A percentile compares a stretch with the other conserved stretches of the same genome.
These are phyloP conservation scores for Chenopodium formosanum DNA, from an alignment of 148 eudicot species.

Conservation along the genomic window DNA sequence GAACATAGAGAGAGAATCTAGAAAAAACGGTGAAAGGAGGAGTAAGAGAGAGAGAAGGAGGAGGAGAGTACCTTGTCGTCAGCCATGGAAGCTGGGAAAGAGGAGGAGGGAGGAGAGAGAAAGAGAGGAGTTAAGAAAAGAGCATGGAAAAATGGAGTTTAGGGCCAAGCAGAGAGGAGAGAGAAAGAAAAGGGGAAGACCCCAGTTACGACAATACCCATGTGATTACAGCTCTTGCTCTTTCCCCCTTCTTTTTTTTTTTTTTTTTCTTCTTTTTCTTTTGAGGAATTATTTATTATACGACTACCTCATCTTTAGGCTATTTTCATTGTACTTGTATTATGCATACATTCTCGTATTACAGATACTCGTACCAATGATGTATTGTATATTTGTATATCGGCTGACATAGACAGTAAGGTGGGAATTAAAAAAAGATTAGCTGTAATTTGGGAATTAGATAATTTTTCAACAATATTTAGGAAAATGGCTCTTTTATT, in stretches of 20 bases:
- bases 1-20: background rate
- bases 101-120: background rate
- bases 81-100: constrained; percentile 21
- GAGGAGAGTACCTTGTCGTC: constrained; percentile 22
- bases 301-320: background rate
- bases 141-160: constrained; percentile 1
- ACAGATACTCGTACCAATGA: no score
- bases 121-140: background rate
- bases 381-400: no score
- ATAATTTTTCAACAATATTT: no score
- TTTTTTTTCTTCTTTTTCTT: background rate
- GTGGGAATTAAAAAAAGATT: no score
- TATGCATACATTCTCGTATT: no score
- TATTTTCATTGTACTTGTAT: no score
- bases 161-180: background rate
- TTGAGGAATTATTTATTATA: background rate
- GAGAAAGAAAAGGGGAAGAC: constrained; percentile 2
- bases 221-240: constrained; percentile 31
- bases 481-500: no score
- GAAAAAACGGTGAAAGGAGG: background rate
- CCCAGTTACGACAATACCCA: constrained; percentile 32
- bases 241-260: background rate
- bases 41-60: background rate
- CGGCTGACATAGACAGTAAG: no score
- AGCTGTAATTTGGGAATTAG: no score